A percentile compares a stretch with the other conserved stretches of the same genome.
phyloP scores from a whole-genome alignment of 1,284 basidiomycete genomes.

The Ustilago shanxiensis region DNA sequence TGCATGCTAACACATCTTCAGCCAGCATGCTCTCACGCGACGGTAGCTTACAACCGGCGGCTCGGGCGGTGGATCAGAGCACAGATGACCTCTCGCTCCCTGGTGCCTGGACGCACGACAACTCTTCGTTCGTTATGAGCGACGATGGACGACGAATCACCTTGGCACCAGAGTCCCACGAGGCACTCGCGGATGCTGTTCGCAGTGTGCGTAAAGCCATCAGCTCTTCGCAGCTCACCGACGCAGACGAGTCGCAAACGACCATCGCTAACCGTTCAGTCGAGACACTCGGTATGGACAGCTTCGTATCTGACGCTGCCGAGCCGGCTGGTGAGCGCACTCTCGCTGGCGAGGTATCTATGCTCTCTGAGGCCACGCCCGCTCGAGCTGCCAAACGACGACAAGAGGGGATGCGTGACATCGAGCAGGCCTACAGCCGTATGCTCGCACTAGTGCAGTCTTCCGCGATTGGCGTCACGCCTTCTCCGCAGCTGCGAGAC shows the following conservation, averaged over 20 bases:
- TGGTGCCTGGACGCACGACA: slow-evolving; percentile 41
- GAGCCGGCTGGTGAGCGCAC: slow-evolving; percentile 19
- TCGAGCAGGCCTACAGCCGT: slow-evolving; percentile 52
- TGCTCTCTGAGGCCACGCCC: slow-evolving; percentile 48
- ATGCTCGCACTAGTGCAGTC: slow-evolving; percentile 55
- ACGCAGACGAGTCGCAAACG: slow-evolving; percentile 13
- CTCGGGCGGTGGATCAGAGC: slow-evolving; percentile 14
- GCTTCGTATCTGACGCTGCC: slow-evolving; percentile 28
- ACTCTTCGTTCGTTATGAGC: slow-evolving; percentile 27
- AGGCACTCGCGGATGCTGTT: slow-evolving; percentile 53
- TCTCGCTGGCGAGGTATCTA: slow-evolving; percentile 24
- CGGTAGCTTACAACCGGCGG: slow-evolving; percentile 9
- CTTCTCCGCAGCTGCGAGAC: slow-evolving; percentile 43
- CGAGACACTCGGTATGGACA: slow-evolving; percentile 35
- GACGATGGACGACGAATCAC: slow-evolving; percentile 50
- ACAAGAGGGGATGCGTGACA: slow-evolving; percentile 54
- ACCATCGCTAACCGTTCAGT: slow-evolving; percentile 23
- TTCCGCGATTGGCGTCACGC: slow-evolving; percentile 49
- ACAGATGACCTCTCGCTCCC: slow-evolving; percentile 42
- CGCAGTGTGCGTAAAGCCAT: slow-evolving; percentile 49
- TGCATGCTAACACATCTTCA: slow-evolving; percentile 39
- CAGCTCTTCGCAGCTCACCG: slow-evolving; percentile 50
- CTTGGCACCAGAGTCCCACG: slow-evolving; percentile 45
- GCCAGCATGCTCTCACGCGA: slow-evolving; percentile 43
- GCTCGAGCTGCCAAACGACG: slow-evolving; percentile 42